Percentiles rank a stretch among this genome's conserved stretches.
Evolutionary conservation across 2,329 filamentous ascomycete species (phyloP).

Genomic region (Catunica adiposa): DNA sequence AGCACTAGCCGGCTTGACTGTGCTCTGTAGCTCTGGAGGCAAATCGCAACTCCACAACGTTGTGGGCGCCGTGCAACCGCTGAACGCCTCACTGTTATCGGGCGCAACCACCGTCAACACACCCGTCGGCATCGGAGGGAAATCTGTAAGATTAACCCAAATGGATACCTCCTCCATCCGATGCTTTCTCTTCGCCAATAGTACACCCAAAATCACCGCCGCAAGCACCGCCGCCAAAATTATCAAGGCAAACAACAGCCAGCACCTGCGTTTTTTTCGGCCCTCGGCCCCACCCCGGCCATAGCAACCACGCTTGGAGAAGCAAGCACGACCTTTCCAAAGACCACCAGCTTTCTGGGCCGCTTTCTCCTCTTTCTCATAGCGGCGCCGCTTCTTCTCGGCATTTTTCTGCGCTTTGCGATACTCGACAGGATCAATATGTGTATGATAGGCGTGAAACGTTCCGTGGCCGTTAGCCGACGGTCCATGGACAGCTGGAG

Average conservation of each 20-base stretch:
- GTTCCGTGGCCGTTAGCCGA: conserved; percentile 22
- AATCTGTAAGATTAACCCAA: conserved; percentile 76
- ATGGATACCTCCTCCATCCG: conserved; percentile 17
- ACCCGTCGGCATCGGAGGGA: conserved; percentile 73
- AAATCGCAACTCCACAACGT: conserved; percentile 77
- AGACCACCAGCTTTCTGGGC: conserved; percentile 34
- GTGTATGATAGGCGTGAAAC: not conserved
- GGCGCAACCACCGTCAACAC: conserved; percentile 63
- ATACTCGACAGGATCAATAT: conserved; percentile 3
- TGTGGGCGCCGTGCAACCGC: conserved; percentile 52
- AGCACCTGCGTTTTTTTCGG: not conserved
- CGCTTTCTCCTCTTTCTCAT: conserved; percentile 49
- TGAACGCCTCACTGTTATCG: conserved; percentile 44
- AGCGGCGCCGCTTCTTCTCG: conserved; percentile 28
- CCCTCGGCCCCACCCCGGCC: conserved; percentile 42
- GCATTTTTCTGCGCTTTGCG: not conserved
- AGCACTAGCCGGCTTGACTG: conserved; percentile 43
- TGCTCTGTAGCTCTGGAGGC: conserved; percentile 58
- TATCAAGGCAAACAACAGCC: not conserved
- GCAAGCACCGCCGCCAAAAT: not conserved
- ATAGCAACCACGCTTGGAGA: conserved; percentile 42
- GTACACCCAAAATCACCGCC: conserved; percentile 17
- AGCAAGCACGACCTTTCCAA: conserved; percentile 49
- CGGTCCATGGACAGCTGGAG: conserved; percentile 29
- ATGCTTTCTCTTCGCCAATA: conserved; percentile 23